Base-by-base conservation (phyloP, 192 early-diverging fungal species). In the Oehlia diaphana region DNA sequence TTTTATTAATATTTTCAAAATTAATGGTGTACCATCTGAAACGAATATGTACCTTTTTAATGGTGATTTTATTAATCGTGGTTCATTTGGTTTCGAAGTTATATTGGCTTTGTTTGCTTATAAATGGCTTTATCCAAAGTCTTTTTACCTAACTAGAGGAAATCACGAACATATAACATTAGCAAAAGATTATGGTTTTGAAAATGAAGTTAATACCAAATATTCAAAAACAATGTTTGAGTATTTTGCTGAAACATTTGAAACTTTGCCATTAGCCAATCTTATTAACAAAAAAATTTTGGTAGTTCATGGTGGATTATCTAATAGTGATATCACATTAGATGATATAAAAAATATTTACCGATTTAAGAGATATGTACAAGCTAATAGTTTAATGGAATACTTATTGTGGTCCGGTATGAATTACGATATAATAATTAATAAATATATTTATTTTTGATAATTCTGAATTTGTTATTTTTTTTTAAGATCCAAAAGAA, bases 1-100 rank as follows among this genome's bases (percentile, higher is more conserved):
- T 79, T 92, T 99, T 82, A 85, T 97, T 37, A 92, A 99, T 81
- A 97, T 99, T 35, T 97, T 99, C 82, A 89, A 96, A 75, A 86
- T 93, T 80, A 98, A 97, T 84, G 98, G 98, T 8, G 86, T 91
- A 64, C 98, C 98, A 8, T 93, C 93, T 0, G 84, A 88, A 26
- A 92, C 86, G 9, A 94, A 96, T 68, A 89, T 91, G 81, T 98
- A 97, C 82, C 87, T 98, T 82, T 98, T 96, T 84, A 98, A 98
- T 86, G 98, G 98, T 70, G 98, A 99, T 82, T 99, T 99, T 89
- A 96, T 99, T 19, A 97, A 99, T 86, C 94, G 97, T 69, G 98
- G 98, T 21, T 95, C 93, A 47, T 99, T 99, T 86, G 96, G 95
- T n/a, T 84, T 99, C 19, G 97, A 99, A 83, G 94, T 96, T 72